Base-by-base conservation (phyloP, 1,284 basidiomycete species). In the Tilletia setariae region DNA sequence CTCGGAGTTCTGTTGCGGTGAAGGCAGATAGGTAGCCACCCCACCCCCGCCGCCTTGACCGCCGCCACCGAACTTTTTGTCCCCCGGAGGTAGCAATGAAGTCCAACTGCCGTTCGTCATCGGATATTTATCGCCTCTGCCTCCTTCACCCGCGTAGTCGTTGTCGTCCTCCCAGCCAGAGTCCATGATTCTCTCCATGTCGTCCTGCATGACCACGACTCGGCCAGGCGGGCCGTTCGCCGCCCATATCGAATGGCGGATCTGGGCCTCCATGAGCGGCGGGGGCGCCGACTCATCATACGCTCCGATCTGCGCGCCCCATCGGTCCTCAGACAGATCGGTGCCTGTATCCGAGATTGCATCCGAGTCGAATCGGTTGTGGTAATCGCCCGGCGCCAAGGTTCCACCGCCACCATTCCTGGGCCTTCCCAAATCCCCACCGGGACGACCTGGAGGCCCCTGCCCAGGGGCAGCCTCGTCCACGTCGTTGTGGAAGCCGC, bases 291-390 rank as follows among this genome's bases (percentile, higher is more conserved):
- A 62, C 67, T 76, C 76, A 49, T 82, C 79, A 59, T 82, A 82
- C 11, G 70, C 76, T 23, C 85, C 85, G 61, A 86, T 84, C 69
- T 85, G 84, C n/a, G 78, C 82, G 63, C 85, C 93, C 94, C 94
- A 98, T 56, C 91, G 88, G 82, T 98, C 95, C 51, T 95, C 94
- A 63, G 97, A 93, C 83, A 68, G 78, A 79, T 73, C 76, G 13
- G 70, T 71, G 2, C 68, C 69, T 19, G 68, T 61, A 53, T 74
- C 74, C 44, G 71, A 70, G 56, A 70, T 73, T 2, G 72, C 70
- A 53, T 79, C 77, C 30, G 28, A 16, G 15, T 30, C 25, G 28
- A 30, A 30, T 4, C 28, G 23, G 28, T 30, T 30, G 13, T 19
- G 46, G 46, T 49, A 49, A 6, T 7, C 28, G 56, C 56, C 56